Percentiles rank a stretch among this genome's conserved stretches.
Evolutionary conservation across 2,329 filamentous ascomycete genomes (phyloP).

Genomic region (Xylaria sp.): DNA sequence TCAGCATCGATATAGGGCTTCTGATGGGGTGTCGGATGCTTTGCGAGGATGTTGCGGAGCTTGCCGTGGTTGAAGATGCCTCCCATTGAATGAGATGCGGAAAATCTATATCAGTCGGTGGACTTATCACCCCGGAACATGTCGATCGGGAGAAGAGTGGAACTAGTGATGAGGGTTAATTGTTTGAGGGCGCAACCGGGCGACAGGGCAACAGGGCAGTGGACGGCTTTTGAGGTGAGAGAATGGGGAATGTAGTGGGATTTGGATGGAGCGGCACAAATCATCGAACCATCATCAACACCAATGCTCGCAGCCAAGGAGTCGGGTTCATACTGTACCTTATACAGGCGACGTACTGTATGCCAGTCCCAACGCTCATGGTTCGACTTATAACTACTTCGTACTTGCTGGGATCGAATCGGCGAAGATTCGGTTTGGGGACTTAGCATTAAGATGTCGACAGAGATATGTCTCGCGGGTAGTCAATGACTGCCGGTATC

Average conservation of each 20-base stretch:
- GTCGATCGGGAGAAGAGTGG: conserved; percentile 8
- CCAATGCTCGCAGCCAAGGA: conserved; percentile 16
- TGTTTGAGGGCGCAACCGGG: conserved; percentile 4
- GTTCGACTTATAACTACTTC: not conserved
- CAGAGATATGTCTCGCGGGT: conserved; percentile 1
- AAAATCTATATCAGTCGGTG: conserved; percentile 19
- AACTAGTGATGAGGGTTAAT: conserved; percentile 22
- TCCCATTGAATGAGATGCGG: conserved; percentile 27
- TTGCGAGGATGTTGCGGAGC: conserved; percentile 25
- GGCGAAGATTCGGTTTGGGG: not conserved
- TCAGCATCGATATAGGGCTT: conserved; percentile 30
- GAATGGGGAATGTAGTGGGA: too few relatives aligned
- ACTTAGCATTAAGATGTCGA: not conserved
- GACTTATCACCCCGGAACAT: conserved; percentile 23
- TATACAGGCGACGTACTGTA: conserved; percentile 7
- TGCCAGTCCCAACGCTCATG: not conserved
- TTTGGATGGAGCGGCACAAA: conserved; percentile 10
- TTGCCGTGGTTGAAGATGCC: conserved; percentile 19
- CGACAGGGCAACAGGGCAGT: not conserved
- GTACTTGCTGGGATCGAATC: not conserved
- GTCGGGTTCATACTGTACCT: conserved; percentile 21
- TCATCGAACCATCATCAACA: conserved; percentile 22
- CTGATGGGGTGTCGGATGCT: conserved; percentile 26
- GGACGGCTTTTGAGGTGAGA: too few relatives aligned
- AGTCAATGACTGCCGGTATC: not conserved